Conservation (phyloP, 2,329 filamentous ascomycete species). For the Akanthomyces muscarius region DNA sequence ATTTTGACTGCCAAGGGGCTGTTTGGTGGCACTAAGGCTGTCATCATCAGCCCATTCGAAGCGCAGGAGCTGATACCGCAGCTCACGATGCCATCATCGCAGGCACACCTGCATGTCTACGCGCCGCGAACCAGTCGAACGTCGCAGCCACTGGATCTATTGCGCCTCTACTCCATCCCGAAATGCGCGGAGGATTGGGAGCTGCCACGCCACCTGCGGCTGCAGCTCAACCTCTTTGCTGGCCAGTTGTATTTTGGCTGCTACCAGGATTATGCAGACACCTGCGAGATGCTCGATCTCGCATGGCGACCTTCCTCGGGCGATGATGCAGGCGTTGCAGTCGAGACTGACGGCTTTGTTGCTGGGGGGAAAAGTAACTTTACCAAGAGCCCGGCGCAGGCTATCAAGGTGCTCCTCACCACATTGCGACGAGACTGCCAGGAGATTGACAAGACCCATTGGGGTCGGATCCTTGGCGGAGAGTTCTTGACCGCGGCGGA, state of each 20-base stretch:
- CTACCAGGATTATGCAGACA: slow-evolving; percentile 48
- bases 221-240: slow-evolving; percentile 58
- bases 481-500: slow-evolving; percentile 24
- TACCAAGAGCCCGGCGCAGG: slow-evolving; percentile 32
- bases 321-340: slow-evolving; percentile 19
- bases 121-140: background rate
- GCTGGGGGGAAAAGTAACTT: slow-evolving; percentile 19
- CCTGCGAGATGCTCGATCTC: slow-evolving; percentile 52
- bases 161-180: slow-evolving; percentile 1
- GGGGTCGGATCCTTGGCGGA: slow-evolving; percentile 36
- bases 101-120: slow-evolving; percentile 47
- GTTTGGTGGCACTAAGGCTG: slow-evolving; percentile 25
- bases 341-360: slow-evolving; percentile 33
- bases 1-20: background rate
- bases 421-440: slow-evolving; percentile 36
- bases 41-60: slow-evolving; percentile 60
- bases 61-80: slow-evolving; percentile 45
- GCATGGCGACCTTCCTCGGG: slow-evolving; percentile 26
- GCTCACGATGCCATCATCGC: slow-evolving; percentile 29
- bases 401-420: slow-evolving; percentile 34
- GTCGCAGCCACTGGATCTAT: background rate
- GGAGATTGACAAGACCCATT: slow-evolving; percentile 39
- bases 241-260: slow-evolving; percentile 61
- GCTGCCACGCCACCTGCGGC: background rate
- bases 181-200: background rate